Base-by-base conservation (phyloP, 2,329 filamentous ascomycete species). In the Ambrosiella cleistominuta region DNA sequence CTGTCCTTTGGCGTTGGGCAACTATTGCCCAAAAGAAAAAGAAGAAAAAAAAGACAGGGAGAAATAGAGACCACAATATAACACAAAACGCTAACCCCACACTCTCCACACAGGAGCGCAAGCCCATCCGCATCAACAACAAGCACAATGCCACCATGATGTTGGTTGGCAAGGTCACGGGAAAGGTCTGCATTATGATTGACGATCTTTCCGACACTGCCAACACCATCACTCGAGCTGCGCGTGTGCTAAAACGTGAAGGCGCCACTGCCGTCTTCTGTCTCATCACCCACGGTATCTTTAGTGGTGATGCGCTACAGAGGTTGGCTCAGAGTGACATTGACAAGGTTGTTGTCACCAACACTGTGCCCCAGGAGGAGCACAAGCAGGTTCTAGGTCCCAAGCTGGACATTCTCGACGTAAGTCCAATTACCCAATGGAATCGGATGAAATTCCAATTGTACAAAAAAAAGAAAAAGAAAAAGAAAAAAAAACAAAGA, bases 131-230 rank as follows among this genome's bases (percentile, higher is more conserved):
- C 64, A 90, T 94, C 69, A 87, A 80, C 60, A 88, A 95, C 68
- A 83, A 87, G 54, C 88, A 94, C 70, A 93, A 95, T 66, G 88
- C 86, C 50, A 91, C 88, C 61, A 95, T 96, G 87, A 93, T 95
- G 85, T 77, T 96, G 45, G 90, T 96, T 44, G 90, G 90, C 62
- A 82, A 94, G 67, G 88, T 96, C 58, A 76, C 78, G 57, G 82
- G 86, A 64, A 83, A 86, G 63, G 85, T 86, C 56, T 87, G 88
- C 64, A 95, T 98, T 65, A 76, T 98, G 61, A 82, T 98, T 62
- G 93, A 98, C 69, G 93, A 98, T 69, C 75, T 98, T 65, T 87
- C 87, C 17, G 93, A 98, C 69, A 98, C 93, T 1, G 93, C 86
- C 58, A 97, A 97, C 72, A 98, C 93, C 42, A 95, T 97, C 65